phyloP scores from a whole-genome alignment of 1,284 basidiomycete species.

The Cryptococcus sp. region DNA sequence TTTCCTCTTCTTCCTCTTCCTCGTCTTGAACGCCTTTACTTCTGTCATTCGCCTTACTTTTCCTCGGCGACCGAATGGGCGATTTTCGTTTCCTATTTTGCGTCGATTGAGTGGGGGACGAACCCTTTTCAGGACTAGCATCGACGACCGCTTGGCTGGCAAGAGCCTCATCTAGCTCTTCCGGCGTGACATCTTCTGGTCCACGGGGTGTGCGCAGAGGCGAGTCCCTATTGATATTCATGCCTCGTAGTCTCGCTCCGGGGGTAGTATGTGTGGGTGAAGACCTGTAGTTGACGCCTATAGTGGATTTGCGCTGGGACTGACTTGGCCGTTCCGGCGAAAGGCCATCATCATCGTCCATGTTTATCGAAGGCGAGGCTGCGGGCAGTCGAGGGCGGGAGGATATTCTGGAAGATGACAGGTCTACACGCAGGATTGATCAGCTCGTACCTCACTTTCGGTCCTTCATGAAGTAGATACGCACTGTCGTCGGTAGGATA shows the following conservation, averaged over 20 bases:
- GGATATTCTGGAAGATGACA: constrained; percentile 29
- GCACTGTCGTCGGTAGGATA: too few relatives aligned
- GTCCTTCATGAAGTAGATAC: neutral
- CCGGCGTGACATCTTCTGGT: constrained; percentile 26
- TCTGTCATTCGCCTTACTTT: neutral
- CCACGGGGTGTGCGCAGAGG: neutral
- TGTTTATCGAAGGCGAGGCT: constrained; percentile 19
- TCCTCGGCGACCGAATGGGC: neutral
- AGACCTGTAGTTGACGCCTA: constrained; percentile 14
- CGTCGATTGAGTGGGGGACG: neutral
- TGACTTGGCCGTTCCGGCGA: constrained; percentile 15
- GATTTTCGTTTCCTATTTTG: constrained; percentile 19
- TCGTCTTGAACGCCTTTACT: constrained; percentile 5
- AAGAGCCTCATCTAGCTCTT: constrained; percentile 30
- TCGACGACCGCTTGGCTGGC: neutral
- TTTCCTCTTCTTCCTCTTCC: constrained; percentile 27
- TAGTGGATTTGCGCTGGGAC: constrained; percentile 14
- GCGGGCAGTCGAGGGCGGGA: constrained; percentile 20
- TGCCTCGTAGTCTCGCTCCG: constrained; percentile 4
- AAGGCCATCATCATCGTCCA: constrained; percentile 30
- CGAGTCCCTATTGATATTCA: neutral
- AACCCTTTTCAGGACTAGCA: neutral
- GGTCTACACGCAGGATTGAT: constrained; percentile 17
- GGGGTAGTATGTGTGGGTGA: constrained; percentile 13
- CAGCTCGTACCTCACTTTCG: neutral